Percentiles rank a stretch among this genome's conserved stretches.
Conservation (phyloP, 805 yeast species). For the Pichia nakasei region DNA sequence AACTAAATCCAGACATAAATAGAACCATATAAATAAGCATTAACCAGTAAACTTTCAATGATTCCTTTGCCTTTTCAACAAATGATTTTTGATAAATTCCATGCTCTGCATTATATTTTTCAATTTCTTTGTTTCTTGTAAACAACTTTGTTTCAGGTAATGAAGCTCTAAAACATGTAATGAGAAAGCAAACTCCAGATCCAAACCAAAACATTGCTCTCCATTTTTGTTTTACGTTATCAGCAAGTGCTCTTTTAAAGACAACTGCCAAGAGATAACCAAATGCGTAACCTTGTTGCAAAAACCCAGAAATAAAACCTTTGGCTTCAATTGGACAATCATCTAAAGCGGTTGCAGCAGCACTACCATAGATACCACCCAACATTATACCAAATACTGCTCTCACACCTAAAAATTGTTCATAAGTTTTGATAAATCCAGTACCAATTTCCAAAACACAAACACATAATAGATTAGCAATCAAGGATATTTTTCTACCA, state of each 20-base stretch:
- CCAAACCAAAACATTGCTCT: constrained; percentile 62
- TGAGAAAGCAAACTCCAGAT: constrained; percentile 44
- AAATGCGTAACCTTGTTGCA: constrained; percentile 75
- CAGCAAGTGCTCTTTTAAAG: constrained; percentile 55
- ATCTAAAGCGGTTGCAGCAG: constrained; percentile 45
- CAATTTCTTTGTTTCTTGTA: constrained; percentile 31
- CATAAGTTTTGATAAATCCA: constrained; percentile 48
- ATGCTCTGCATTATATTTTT: constrained; percentile 24
- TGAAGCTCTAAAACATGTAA: constrained; percentile 33
- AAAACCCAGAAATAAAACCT: constrained; percentile 55
- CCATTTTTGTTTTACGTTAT: constrained; percentile 47
- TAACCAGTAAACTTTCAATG: constrained; percentile 47
- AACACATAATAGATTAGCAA: constrained; percentile 36
- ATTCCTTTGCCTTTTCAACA: constrained; percentile 26
- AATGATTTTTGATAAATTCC: constrained; percentile 27
- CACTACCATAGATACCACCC: constrained; percentile 50
- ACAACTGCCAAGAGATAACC: constrained; percentile 60
- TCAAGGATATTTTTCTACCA: constrained; percentile 54
- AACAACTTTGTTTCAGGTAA: constrained; percentile 49
- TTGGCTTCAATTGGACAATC: constrained; percentile 45
- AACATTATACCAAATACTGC: constrained; percentile 53
- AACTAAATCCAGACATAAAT: constrained; percentile 56
- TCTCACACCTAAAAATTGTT: constrained; percentile 55
- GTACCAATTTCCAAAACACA: constrained; percentile 52
- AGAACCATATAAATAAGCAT: constrained; percentile 47